Percentiles rank a stretch among this genome's conserved stretches.
Evolutionary conservation across 768 basidiomycete genomes (phyloP).

Genomic region (Pulveroboletus sp.): DNA sequence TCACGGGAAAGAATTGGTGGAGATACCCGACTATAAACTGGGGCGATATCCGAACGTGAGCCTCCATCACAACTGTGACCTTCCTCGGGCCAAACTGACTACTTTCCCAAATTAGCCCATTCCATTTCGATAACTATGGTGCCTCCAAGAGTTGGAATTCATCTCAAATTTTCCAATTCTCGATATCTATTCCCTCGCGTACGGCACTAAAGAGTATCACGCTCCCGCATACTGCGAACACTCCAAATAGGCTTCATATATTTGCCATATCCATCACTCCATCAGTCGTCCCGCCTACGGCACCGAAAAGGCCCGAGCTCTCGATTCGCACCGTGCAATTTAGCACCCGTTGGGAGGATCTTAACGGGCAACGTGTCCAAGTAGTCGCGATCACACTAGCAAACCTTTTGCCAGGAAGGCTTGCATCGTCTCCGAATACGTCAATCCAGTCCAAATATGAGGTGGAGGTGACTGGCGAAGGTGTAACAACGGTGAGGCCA

Average conservation of each 20-base stretch:
- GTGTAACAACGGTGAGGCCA: slow-evolving; percentile 38
- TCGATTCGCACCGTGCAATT: slow-evolving; percentile 41
- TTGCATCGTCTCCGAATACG: slow-evolving; percentile 21
- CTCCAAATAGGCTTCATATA: slow-evolving; percentile 37
- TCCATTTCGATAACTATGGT: slow-evolving; percentile 37
- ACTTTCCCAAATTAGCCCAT: slow-evolving; percentile 33
- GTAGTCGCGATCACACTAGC: slow-evolving; percentile 48
- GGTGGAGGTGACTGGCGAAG: slow-evolving; percentile 35
- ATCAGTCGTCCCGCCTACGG: slow-evolving; percentile 24
- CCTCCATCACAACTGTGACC: neutral
- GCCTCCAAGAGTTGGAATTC: slow-evolving; percentile 38
- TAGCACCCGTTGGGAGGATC: slow-evolving; percentile 42
- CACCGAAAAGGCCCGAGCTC: slow-evolving; percentile 26
- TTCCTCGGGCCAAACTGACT: neutral
- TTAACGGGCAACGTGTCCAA: slow-evolving; percentile 37
- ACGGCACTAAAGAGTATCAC: slow-evolving; percentile 39
- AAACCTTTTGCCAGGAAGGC: slow-evolving; percentile 41
- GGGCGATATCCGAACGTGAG: slow-evolving; percentile 43
- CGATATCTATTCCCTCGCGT: slow-evolving; percentile 40
- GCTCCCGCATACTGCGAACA: slow-evolving; percentile 32
- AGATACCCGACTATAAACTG: slow-evolving; percentile 37
- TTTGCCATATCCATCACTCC: slow-evolving; percentile 43
- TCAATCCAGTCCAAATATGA: slow-evolving; percentile 33
- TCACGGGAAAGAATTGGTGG: slow-evolving; percentile 45
- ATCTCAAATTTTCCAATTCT: slow-evolving; percentile 42